phyloP scores from a whole-genome alignment of 805 yeast genomes.

The Starmerella gropengiesseri region DNA sequence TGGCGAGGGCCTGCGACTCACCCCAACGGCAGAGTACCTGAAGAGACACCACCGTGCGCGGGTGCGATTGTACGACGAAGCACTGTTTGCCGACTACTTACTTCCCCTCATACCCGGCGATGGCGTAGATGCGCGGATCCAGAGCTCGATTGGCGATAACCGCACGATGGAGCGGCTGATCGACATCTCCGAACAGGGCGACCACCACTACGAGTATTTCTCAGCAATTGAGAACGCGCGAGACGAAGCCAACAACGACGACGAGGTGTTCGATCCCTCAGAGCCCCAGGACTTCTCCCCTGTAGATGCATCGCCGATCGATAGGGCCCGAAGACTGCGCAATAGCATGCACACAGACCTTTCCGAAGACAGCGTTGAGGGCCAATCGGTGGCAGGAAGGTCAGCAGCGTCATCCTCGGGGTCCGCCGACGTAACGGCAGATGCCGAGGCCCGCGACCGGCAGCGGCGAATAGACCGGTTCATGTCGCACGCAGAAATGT shows the following conservation, averaged over 20 bases:
- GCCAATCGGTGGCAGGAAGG: not conserved
- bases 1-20: constrained; percentile 68
- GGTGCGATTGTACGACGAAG: constrained; percentile 84
- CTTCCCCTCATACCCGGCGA: constrained; percentile 76
- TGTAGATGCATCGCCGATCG: not conserved
- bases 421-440: not conserved
- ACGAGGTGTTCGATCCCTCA: constrained; percentile 66
- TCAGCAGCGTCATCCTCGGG: not conserved
- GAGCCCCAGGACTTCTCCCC: constrained; percentile 82
- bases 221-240: constrained; percentile 30
- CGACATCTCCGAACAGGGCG: constrained; percentile 71
- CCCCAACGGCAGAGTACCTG: constrained; percentile 52
- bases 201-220: constrained; percentile 84
- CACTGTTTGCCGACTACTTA: constrained; percentile 80
- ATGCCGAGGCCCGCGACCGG: not conserved
- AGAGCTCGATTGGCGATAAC: constrained; percentile 31
- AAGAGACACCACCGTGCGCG: constrained; percentile 64
- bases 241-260: constrained; percentile 4
- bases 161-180: constrained; percentile 63
- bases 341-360: no score
- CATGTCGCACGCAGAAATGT: constrained; percentile 62
- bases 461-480: constrained; percentile 30
- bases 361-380: not conserved
- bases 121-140: constrained; percentile 30
- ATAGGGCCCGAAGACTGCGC: no score